Evolutionary conservation across 1,139 yeast genomes (phyloP).

Genomic region (Saccharomycopsis hybrid): DNA sequence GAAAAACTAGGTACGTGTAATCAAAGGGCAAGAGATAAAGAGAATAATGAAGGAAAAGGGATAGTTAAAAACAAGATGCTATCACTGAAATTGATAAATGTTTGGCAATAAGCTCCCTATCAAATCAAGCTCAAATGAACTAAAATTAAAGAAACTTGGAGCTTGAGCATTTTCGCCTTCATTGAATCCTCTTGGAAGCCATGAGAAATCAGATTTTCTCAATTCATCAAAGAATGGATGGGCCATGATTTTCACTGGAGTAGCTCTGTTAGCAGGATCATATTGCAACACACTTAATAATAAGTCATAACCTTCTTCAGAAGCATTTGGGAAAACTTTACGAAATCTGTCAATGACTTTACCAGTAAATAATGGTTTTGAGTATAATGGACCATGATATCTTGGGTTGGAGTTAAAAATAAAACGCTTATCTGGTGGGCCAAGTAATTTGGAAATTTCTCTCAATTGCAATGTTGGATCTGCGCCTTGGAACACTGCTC

Average conservation of each 20-base stretch:
- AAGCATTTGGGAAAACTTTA: constrained; percentile 64
- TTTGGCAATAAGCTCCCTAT: constrained; percentile 26
- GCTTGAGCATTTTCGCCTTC: constrained; percentile 28
- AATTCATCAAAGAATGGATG: constrained; percentile 70
- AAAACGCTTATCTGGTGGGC: constrained; percentile 66
- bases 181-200: constrained; percentile 46
- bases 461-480: constrained; percentile 68
- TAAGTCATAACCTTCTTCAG: constrained; percentile 64
- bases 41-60: not conserved
- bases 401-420: constrained; percentile 68
- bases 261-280: constrained; percentile 62
- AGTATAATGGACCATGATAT: constrained; percentile 67
- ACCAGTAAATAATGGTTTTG: constrained; percentile 61
- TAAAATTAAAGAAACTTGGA: constrained; percentile 36
- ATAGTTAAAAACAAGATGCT: not conserved
- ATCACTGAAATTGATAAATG: constrained; percentile 14
- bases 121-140: constrained; percentile 35
- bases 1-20: too few species aligned
- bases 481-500: constrained; percentile 76
- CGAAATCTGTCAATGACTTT: constrained; percentile 53
- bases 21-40: too few species aligned
- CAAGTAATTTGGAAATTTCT: constrained; percentile 70
- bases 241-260: constrained; percentile 60
- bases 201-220: constrained; percentile 49
- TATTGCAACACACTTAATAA: constrained; percentile 64